phyloP scores from a whole-genome alignment of 345 rosid genomes.

The Bretschneidera sinensis region DNA sequence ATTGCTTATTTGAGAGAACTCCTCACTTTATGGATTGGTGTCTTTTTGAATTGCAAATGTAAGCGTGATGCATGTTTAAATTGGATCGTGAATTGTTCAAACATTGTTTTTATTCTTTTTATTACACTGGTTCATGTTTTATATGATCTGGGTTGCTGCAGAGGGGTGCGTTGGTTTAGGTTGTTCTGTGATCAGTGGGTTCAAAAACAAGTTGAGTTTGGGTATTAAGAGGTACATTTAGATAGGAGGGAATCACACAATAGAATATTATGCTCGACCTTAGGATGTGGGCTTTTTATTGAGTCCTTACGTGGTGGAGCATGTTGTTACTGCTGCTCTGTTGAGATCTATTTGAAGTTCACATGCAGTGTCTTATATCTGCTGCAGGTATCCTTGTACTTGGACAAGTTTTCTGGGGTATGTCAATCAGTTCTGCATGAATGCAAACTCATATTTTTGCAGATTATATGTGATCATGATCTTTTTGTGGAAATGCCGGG shows the following conservation, averaged over 20 bases:
- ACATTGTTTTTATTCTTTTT: too few relatives aligned
- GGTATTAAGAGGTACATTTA: too few relatives aligned
- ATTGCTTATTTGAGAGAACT: background rate
- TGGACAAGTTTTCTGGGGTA: slow-evolving; percentile 98
- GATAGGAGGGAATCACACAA: background rate
- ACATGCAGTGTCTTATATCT: slow-evolving; percentile 11
- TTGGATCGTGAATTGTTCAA: too few relatives aligned
- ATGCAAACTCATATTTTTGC: slow-evolving; percentile 94
- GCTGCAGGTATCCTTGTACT: slow-evolving; percentile 88
- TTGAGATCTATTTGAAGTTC: background rate
- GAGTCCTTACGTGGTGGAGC: background rate
- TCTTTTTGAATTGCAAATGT: too few relatives aligned
- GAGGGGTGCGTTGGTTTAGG: too few relatives aligned
- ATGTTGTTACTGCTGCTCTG: background rate
- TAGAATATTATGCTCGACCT: background rate
- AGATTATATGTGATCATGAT: slow-evolving; percentile 95
- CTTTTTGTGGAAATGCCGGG: slow-evolving; percentile 99
- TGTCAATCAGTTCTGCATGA: slow-evolving; percentile 94
- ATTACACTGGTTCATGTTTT: too few relatives aligned
- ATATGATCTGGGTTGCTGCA: too few relatives aligned
- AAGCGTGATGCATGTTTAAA: too few relatives aligned
- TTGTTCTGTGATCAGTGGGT: too few relatives aligned
- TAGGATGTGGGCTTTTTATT: background rate
- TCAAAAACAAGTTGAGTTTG: too few relatives aligned
- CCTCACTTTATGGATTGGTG: too few relatives aligned